phyloP scores from a whole-genome alignment of 257 asterid genomes.

The Marsdenia floribunda region DNA sequence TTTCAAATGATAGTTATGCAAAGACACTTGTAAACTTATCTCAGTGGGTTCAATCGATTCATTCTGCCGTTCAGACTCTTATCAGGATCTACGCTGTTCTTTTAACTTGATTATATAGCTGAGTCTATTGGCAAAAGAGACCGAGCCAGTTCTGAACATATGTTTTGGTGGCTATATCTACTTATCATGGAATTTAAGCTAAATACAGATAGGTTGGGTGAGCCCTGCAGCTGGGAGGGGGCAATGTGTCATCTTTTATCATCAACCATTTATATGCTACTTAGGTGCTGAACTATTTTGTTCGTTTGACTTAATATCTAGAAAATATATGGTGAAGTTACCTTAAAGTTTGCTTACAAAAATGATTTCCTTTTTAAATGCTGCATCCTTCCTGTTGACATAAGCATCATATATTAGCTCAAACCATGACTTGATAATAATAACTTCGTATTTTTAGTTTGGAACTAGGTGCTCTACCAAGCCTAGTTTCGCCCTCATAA shows the following conservation, averaged over 20 bases:
- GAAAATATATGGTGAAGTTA: neutral
- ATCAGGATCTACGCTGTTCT: neutral
- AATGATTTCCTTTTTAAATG: neutral
- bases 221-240: neutral
- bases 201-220: neutral
- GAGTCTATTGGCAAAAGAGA: neutral
- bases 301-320: neutral
- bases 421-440: constrained; percentile 11
- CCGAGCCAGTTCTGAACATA: neutral
- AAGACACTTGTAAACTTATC: neutral
- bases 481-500: constrained; percentile 34
- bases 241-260: neutral
- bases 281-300: neutral
- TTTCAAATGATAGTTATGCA: neutral
- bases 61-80: neutral
- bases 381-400: neutral
- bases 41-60: neutral
- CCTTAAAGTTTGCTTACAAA: neutral
- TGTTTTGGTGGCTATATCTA: neutral
- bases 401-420: neutral
- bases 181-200: neutral
- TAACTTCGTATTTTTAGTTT: constrained; percentile 31
- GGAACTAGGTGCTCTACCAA: constrained; percentile 26
- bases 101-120: neutral
- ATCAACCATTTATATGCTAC: neutral